Conservation (phyloP, 2,329 filamentous ascomycete genomes). For the Fusarium bactridioides region DNA sequence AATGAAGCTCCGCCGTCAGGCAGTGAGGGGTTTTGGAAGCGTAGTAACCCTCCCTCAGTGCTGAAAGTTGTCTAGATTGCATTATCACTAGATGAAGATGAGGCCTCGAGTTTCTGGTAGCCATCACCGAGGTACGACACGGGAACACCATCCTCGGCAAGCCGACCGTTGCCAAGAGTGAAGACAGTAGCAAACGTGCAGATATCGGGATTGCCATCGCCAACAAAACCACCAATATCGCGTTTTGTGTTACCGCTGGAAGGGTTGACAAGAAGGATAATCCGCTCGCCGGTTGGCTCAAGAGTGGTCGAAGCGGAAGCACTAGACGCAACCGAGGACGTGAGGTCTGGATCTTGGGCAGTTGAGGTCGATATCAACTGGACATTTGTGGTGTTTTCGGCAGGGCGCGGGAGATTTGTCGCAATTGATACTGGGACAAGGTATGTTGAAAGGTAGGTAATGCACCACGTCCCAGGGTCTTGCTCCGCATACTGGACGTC, state of each 20-base stretch:
- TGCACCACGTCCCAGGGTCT: background rate
- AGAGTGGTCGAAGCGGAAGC: background rate
- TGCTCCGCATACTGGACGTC: background rate
- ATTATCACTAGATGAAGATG: fast-evolving
- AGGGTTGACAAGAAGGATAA: background rate
- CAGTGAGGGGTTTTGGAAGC: background rate
- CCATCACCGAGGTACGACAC: background rate
- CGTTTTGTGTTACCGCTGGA: background rate
- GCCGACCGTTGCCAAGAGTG: background rate
- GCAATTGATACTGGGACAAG: background rate
- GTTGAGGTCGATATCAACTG: background rate
- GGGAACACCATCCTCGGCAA: background rate
- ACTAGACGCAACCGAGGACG: background rate
- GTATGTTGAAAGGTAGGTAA: background rate
- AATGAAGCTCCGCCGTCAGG: background rate
- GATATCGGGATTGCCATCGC: background rate
- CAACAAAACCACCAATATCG: background rate
- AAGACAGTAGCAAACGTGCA: background rate
- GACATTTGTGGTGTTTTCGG: background rate
- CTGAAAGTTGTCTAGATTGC: background rate
- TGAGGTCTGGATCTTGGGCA: background rate
- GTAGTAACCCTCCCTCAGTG: fast-evolving
- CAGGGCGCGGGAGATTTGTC: background rate
- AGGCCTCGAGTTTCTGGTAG: background rate
- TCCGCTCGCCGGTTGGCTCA: background rate